Conservation (phyloP, 2,329 filamentous ascomycete genomes). For the Colletotrichum chlorophyti region DNA sequence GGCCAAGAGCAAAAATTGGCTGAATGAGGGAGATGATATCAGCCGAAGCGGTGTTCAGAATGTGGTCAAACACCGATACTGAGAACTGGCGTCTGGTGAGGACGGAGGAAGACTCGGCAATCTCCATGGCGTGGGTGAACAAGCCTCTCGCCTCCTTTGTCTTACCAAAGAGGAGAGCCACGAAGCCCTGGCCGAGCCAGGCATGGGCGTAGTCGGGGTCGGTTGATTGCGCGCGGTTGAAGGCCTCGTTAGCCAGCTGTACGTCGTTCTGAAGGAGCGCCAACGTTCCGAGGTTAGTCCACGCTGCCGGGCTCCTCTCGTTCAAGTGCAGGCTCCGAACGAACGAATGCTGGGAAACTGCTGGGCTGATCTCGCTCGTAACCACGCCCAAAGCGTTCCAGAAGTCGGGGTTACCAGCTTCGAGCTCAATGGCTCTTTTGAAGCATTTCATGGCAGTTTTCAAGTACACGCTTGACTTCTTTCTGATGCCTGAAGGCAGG, state of each 20-base stretch:
- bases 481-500: slow-evolving; percentile 58
- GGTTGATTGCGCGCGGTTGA: slow-evolving; percentile 88
- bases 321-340: slow-evolving; percentile 92
- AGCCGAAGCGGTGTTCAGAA: slow-evolving; percentile 64
- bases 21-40: slow-evolving; percentile 74
- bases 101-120: slow-evolving; percentile 78
- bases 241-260: slow-evolving; percentile 87
- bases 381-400: slow-evolving; percentile 96
- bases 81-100: slow-evolving; percentile 82
- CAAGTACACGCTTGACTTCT: slow-evolving; percentile 71
- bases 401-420: slow-evolving; percentile 92
- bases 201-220: slow-evolving; percentile 94
- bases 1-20: slow-evolving; percentile 86
- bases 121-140: slow-evolving; percentile 94
- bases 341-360: slow-evolving; percentile 91
- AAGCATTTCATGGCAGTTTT: slow-evolving; percentile 88
- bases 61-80: slow-evolving; percentile 81
- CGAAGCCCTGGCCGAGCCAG: slow-evolving; percentile 91
- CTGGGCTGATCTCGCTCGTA: slow-evolving; percentile 83
- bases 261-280: slow-evolving; percentile 85
- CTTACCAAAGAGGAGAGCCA: slow-evolving; percentile 80
- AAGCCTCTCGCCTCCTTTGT: slow-evolving; percentile 79
- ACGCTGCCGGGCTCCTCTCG: slow-evolving; percentile 82
- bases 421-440: slow-evolving; percentile 94
- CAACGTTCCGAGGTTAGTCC: slow-evolving; percentile 90